Evolutionary conservation across 202 grass and related monocot genomes (phyloP), one percentile per base, ranked within the genome.

Genomic region (Carex arenaria): DNA sequence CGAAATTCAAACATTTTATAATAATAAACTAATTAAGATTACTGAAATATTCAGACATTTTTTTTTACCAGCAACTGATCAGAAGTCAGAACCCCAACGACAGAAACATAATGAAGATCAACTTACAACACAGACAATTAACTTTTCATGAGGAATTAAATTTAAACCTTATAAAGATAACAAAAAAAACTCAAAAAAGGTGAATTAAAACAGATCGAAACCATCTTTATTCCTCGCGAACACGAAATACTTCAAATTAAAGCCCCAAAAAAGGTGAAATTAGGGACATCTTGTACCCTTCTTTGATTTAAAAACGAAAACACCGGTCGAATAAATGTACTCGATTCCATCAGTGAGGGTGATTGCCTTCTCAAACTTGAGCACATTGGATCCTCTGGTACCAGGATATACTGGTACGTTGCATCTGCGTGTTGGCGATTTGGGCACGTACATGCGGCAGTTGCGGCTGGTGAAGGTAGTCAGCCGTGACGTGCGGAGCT

Each of bases 341-440:
- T 86, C 76, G 38, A 89, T 76, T 14, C 85, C 93, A n/a, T 68
- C 47, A 67, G 70, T 15, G 59, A 80, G 64, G 66, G 72, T 12
- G 36, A 93, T 73, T 81, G 89, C 65, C 83, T 57, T 78, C 52
- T 86, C 83, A 60, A 91, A 89, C 87, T 79, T 85, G 42, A 96
- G 89, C 45, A 36, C 49, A 69, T 84, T 52, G 30, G 78, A 82
- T 70, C 17, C 34, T 36, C 22, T 85, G 76, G 28, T 0, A 18
- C 32, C 22, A 6, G 90, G 90, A 10, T 71, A 80, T 7, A 88
- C 23, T 32, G 23, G 30, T 19, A 64, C 67, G 26, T 85, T 38
- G 83, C 93, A 96, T 45, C 69, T 66, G 2, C 49, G n/a, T 52
- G 64, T 54, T 61, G 83, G 89, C 28, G 93, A 91, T 52, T 63